A percentile compares a stretch with the other conserved stretches of the same genome.
These are phyloP conservation scores for Saprolegnia parasitica DNA, from an alignment of 352 stramenopile genomes.

Conservation along the genomic window DNA sequence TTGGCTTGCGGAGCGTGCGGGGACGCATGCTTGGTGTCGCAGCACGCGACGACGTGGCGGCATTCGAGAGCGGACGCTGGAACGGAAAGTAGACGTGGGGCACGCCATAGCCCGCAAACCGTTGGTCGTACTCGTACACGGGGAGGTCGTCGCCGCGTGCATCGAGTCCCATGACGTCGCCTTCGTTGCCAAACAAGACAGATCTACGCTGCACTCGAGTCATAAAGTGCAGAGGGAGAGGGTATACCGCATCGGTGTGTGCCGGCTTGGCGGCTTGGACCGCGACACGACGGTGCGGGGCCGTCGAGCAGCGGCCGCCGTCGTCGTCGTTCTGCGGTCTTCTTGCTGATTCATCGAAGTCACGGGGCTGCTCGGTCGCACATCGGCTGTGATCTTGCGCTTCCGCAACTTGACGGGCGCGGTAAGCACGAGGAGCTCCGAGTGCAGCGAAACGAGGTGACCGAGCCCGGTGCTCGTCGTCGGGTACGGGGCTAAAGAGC, in stretches of 20 bases:
- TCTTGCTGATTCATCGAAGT: constrained; percentile 12
- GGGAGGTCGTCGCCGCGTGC: constrained; percentile 14
- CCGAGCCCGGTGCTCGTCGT: constrained; percentile 30
- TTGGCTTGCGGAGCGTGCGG: neutral
- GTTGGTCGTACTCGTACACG: constrained; percentile 17
- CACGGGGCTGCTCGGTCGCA: neutral
- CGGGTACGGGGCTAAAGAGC: constrained; percentile 6
- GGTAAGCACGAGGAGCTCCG: constrained; percentile 56
- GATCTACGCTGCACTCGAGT: constrained; percentile 8
- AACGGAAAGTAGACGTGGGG: constrained; percentile 23
- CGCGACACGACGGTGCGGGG: neutral
- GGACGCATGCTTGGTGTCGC: neutral
- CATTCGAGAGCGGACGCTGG: constrained; percentile 9
- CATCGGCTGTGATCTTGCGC: neutral
- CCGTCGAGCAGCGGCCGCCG: neutral
- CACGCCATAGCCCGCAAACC: constrained; percentile 26
- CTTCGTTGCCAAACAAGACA: constrained; percentile 26
- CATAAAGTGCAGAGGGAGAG: neutral
- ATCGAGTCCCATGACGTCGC: constrained; percentile 9
- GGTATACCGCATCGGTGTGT: constrained; percentile 4
- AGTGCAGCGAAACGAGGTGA: constrained; percentile 61
- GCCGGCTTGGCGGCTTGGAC: neutral
- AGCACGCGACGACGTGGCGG: neutral
- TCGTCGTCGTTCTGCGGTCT: neutral
- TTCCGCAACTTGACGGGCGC: constrained; percentile 21